These are phyloP conservation scores for Pseudotsuga menziesii DNA, from an alignment of 75 land plant genomes.

Conservation along the genomic window DNA sequence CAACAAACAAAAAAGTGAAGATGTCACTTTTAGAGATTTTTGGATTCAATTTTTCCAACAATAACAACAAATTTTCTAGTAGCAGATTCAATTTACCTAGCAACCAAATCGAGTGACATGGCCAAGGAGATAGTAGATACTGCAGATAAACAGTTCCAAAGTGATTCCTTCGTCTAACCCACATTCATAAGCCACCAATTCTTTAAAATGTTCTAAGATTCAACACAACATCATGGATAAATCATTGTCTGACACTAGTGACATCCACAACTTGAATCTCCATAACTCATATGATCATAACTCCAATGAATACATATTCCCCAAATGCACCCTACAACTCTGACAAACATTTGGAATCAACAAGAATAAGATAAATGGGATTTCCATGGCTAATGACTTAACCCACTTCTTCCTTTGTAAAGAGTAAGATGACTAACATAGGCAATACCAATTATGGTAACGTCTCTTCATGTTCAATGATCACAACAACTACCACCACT, in stretches of 20 bases:
- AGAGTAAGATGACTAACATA: background rate
- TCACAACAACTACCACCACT: background rate
- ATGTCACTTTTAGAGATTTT: too few species aligned
- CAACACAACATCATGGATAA: background rate
- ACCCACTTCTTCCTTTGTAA: background rate
- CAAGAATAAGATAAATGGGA: slow-evolving; percentile 1
- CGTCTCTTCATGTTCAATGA: background rate
- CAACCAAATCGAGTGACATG: too few species aligned
- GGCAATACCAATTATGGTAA: background rate
- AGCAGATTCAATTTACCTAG: too few species aligned
- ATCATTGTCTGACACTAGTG: background rate
- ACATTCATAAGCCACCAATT: background rate
- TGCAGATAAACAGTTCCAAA: too few species aligned
- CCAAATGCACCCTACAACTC: slow-evolving; percentile 1
- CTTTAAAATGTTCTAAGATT: background rate
- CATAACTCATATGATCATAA: background rate
- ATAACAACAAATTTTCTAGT: too few species aligned
- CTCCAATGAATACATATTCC: background rate
- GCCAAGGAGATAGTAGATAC: too few species aligned
- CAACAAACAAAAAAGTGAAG: too few species aligned
- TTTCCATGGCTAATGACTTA: slow-evolving; percentile 32
- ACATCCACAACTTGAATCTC: background rate
- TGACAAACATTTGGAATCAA: background rate
- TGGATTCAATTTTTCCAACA: too few species aligned
- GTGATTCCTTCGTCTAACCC: too few species aligned